phyloP scores from a whole-genome alignment of 2,329 filamentous ascomycete species.

The Dactylellina parvicollis region DNA sequence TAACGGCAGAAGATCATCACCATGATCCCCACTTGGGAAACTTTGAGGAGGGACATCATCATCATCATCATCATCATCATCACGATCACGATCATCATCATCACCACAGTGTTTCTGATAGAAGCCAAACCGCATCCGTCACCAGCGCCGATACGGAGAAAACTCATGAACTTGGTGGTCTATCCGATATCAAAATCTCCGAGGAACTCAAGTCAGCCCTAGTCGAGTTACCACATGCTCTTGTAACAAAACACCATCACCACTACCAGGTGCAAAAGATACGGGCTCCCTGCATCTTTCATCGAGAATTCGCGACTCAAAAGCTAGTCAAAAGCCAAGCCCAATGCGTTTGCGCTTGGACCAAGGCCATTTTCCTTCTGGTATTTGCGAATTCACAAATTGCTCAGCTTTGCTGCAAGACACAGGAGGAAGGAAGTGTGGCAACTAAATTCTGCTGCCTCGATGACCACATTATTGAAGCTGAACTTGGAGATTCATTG shows the following conservation, averaged over 20 bases:
- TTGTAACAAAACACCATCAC: slow-evolving; percentile 33
- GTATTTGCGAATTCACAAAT: slow-evolving; percentile 24
- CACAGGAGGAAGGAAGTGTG: background rate
- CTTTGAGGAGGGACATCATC: background rate
- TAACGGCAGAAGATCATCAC: background rate
- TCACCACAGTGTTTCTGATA: background rate
- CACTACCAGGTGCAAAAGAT: slow-evolving; percentile 23
- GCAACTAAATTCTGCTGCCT: slow-evolving; percentile 19
- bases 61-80: background rate
- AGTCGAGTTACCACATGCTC: slow-evolving; percentile 19
- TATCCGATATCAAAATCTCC: background rate
- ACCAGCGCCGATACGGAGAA: background rate
- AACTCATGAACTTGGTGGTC: background rate
- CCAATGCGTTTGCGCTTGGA: slow-evolving; percentile 30
- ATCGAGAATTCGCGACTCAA: slow-evolving; percentile 8
- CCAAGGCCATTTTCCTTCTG: slow-evolving; percentile 23
- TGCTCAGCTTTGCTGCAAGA: slow-evolving; percentile 29
- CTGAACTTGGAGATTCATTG: slow-evolving; percentile 26
- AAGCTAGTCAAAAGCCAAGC: background rate
- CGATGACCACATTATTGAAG: slow-evolving; percentile 22
- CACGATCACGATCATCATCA: background rate
- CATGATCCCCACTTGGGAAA: background rate
- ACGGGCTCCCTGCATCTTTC: slow-evolving; percentile 13
- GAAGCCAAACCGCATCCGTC: background rate
- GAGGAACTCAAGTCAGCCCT: slow-evolving; percentile 5